Conservation (phyloP, 208 protist species). For the Trichomonas gallinae region DNA sequence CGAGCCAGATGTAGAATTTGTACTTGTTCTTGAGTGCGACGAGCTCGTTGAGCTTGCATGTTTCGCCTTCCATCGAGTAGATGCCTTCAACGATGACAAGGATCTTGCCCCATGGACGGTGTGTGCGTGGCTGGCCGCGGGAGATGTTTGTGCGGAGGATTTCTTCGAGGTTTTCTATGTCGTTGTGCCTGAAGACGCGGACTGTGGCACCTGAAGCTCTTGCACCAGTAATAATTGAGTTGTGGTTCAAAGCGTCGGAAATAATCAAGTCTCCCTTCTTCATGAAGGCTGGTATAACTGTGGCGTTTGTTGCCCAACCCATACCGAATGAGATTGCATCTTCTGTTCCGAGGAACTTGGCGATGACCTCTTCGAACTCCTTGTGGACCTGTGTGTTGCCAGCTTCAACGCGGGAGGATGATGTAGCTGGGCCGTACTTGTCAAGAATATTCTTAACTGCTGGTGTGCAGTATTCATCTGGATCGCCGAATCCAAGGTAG, state of each 20-base stretch:
- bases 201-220: slow-evolving; percentile 35
- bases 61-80: slow-evolving; percentile 48
- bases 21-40: slow-evolving; percentile 37
- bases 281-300: slow-evolving; percentile 35
- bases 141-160: not conserved
- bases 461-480: slow-evolving; percentile 16
- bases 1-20: slow-evolving; percentile 37
- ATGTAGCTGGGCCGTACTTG: slow-evolving; percentile 21
- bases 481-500: slow-evolving; percentile 47
- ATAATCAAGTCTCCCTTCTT: slow-evolving; percentile 26
- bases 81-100: slow-evolving; percentile 47
- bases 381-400: slow-evolving; percentile 33
- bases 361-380: slow-evolving; percentile 32
- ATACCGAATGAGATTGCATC: slow-evolving; percentile 36
- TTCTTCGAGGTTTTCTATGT: not conserved
- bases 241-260: slow-evolving; percentile 20
- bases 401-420: not conserved
- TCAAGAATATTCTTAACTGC: slow-evolving; percentile 22
- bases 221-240: slow-evolving; percentile 32
- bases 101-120: slow-evolving; percentile 44
- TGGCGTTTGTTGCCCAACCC: slow-evolving; percentile 50
- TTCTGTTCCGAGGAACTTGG: slow-evolving; percentile 29
- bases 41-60: slow-evolving; percentile 37
- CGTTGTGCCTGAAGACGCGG: slow-evolving; percentile 38
- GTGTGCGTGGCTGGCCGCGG: slow-evolving; percentile 30